A percentile compares a stretch with the other conserved stretches of the same genome.
These are phyloP conservation scores for Tetradesmus lagerheimii DNA, from an alignment of 139 green algal genomes.

Conservation along the genomic window DNA sequence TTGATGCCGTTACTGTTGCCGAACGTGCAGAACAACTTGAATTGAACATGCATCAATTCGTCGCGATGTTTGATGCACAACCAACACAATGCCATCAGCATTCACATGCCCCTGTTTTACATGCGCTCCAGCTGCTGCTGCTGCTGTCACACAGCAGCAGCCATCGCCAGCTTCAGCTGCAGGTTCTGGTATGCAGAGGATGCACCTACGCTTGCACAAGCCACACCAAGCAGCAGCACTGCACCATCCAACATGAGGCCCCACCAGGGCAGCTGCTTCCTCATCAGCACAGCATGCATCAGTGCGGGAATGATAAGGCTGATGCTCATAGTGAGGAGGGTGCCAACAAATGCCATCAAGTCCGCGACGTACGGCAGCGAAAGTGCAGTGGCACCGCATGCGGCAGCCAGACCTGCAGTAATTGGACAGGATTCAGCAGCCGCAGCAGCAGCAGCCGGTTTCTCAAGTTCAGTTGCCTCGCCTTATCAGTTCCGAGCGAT, in stretches of 20 bases:
- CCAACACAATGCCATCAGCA: too few relatives aligned
- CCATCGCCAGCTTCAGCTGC: slow-evolving; percentile 5
- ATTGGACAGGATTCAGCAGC: too few relatives aligned
- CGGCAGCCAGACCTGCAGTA: slow-evolving; percentile 43
- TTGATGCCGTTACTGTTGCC: too few relatives aligned
- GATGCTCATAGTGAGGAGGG: slow-evolving; percentile 61
- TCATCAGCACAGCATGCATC: slow-evolving; percentile 43
- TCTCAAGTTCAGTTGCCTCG: too few relatives aligned
- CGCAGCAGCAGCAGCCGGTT: background rate
- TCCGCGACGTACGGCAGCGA: slow-evolving; percentile 55
- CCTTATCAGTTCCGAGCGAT: too few relatives aligned
- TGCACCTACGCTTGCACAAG: slow-evolving; percentile 9
- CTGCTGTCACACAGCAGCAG: background rate
- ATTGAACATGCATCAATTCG: too few relatives aligned
- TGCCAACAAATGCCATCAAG: slow-evolving; percentile 62
- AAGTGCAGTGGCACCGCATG: slow-evolving; percentile 41
- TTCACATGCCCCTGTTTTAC: too few relatives aligned
- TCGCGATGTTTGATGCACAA: too few relatives aligned
- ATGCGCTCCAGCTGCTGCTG: background rate
- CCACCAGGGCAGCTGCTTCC: background rate
- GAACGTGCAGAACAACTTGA: too few relatives aligned
- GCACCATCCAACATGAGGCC: background rate
- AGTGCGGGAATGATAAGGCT: slow-evolving; percentile 59
- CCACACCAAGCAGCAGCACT: slow-evolving; percentile 43
- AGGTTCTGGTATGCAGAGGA: slow-evolving; percentile 12